phyloP scores from a whole-genome alignment of 345 rosid species.

The Psidium friedrichsthalianum region DNA sequence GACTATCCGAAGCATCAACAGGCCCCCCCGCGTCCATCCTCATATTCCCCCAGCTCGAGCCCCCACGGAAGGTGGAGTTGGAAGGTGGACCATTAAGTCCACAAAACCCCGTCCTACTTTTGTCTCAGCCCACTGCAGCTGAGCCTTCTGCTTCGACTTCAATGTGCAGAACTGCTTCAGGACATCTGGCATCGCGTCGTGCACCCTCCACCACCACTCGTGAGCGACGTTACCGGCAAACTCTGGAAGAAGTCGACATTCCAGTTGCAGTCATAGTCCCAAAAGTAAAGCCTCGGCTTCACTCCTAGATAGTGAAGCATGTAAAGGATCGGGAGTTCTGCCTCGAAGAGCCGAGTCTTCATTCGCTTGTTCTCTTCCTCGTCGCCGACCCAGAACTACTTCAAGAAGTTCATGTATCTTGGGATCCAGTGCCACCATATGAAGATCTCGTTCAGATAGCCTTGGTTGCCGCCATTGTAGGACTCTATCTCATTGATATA shows the following conservation, averaged over 20 bases:
- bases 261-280: constrained; percentile 97
- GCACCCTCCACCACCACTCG: constrained; percentile 83
- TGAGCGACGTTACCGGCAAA: constrained; percentile 90
- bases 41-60: too few relatives aligned
- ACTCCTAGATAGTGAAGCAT: constrained; percentile 82
- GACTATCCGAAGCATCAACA: too few relatives aligned
- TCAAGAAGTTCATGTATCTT: constrained; percentile 74
- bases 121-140: constrained; percentile 62
- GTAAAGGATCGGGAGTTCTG: constrained; percentile 79
- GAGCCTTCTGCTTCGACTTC: constrained; percentile 85
- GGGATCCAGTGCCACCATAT: constrained; percentile 98
- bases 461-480: constrained; percentile 82
- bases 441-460: constrained; percentile 75
- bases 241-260: constrained; percentile 74
- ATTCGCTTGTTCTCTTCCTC: constrained; percentile 51
- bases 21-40: too few relatives aligned
- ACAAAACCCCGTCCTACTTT: too few relatives aligned
- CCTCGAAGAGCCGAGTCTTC: constrained; percentile 70
- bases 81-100: too few relatives aligned
- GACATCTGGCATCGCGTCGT: constrained; percentile 78
- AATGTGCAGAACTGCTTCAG: constrained; percentile 72
- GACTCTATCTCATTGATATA: constrained; percentile 79
- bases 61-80: too few relatives aligned
- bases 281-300: constrained; percentile 87
- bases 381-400: constrained; percentile 83